Conservation (phyloP, 2,329 filamentous ascomycete genomes). For the Pseudocercospora fuligena region DNA sequence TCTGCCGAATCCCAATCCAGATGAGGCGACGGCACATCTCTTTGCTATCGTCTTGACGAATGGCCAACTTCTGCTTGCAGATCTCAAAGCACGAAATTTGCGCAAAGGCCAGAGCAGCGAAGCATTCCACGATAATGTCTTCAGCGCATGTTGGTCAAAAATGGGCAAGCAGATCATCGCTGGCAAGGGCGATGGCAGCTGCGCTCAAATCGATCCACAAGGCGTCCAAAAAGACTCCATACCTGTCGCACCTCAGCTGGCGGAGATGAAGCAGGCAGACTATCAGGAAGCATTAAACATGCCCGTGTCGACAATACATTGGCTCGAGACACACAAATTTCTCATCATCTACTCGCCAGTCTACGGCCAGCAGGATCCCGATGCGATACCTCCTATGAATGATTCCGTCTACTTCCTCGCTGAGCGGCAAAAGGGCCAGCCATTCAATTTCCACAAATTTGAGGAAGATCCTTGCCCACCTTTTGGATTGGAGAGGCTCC, state of each 20-base stretch:
- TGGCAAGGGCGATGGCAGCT: slow-evolving; percentile 79
- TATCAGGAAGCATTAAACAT: slow-evolving; percentile 23
- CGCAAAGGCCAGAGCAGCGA: slow-evolving; percentile 62
- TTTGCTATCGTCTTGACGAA: slow-evolving; percentile 80
- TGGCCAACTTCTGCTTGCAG: slow-evolving; percentile 82
- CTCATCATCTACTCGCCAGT: slow-evolving; percentile 76
- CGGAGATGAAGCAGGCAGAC: slow-evolving; percentile 49
- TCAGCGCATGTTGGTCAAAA: slow-evolving; percentile 87
- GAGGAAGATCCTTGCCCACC: slow-evolving; percentile 70
- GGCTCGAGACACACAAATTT: slow-evolving; percentile 73
- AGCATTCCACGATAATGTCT: slow-evolving; percentile 74
- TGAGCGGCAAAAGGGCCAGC: slow-evolving; percentile 62
- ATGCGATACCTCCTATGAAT: slow-evolving; percentile 40
- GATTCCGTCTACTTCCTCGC: slow-evolving; percentile 79
- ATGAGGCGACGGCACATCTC: slow-evolving; percentile 65
- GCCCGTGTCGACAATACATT: slow-evolving; percentile 65
- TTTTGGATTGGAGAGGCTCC: slow-evolving; percentile 60
- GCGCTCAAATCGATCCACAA: slow-evolving; percentile 81
- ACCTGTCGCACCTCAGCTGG: slow-evolving; percentile 72
- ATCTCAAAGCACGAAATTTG: slow-evolving; percentile 71
- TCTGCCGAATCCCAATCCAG: slow-evolving; percentile 73
- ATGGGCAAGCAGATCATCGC: slow-evolving; percentile 92
- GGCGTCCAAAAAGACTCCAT: slow-evolving; percentile 78
- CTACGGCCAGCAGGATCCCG: slow-evolving; percentile 22
- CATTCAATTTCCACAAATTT: slow-evolving; percentile 75